These are phyloP conservation scores for Scedosporium minutisporum DNA, from an alignment of 2,329 filamentous ascomycete species.

Conservation along the genomic window DNA sequence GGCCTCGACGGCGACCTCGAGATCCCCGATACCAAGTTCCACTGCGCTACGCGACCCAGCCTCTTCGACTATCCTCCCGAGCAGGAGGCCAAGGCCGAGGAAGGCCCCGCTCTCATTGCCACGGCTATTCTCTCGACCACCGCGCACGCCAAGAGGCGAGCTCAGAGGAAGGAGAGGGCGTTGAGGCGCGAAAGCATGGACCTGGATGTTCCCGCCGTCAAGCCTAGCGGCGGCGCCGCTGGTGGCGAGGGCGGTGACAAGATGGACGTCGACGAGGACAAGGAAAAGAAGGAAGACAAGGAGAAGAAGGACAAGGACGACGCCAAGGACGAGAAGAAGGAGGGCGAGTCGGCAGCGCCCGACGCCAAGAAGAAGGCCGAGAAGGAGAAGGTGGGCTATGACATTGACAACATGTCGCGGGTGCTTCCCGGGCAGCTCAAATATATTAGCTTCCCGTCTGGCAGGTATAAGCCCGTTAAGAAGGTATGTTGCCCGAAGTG, in stretches of 20 bases:
- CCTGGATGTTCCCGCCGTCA: slow-evolving; percentile 62
- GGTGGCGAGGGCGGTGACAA: slow-evolving; percentile 54
- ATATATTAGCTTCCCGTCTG: slow-evolving; percentile 85
- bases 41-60: slow-evolving; percentile 88
- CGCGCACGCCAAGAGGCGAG: slow-evolving; percentile 89
- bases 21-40: slow-evolving; percentile 88
- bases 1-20: slow-evolving; percentile 89
- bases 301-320: slow-evolving; percentile 48
- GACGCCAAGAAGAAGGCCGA: slow-evolving; percentile 80
- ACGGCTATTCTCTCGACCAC: slow-evolving; percentile 95
- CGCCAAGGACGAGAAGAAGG: slow-evolving; percentile 52
- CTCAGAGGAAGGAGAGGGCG: slow-evolving; percentile 87
- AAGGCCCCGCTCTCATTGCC: slow-evolving; percentile 86
- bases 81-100: slow-evolving; percentile 88
- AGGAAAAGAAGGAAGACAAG: slow-evolving; percentile 35
- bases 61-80: slow-evolving; percentile 97
- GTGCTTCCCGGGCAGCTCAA: slow-evolving; percentile 89
- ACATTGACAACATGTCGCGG: slow-evolving; percentile 93
- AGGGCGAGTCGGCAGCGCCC: slow-evolving; percentile 32
- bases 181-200: slow-evolving; percentile 93
- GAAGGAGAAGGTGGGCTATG: slow-evolving; percentile 94
- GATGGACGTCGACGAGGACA: slow-evolving; percentile 76
- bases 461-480: slow-evolving; percentile 84
- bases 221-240: slow-evolving; percentile 52
- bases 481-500: slow-evolving; percentile 46